Base-by-base conservation (phyloP, 140 eudicot genomes). In the Flaveria floridana region DNA sequence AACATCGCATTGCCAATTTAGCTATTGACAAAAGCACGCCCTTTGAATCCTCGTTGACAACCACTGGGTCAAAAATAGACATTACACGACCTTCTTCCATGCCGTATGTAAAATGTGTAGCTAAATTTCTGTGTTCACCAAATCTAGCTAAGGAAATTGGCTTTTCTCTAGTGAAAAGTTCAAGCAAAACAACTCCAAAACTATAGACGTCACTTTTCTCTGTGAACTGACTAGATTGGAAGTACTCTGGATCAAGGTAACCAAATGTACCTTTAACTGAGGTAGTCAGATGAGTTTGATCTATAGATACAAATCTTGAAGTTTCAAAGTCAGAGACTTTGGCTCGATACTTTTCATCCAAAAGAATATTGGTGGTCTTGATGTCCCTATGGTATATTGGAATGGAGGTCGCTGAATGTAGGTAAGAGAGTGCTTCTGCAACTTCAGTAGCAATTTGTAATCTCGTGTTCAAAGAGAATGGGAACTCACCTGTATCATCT, bases 201-300 rank as follows among this genome's bases (percentile, higher is more conserved):
- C 67, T 61, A 16, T 61, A 61, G 1, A 61, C 67, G 14, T 61
- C 67, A 61, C 67, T 61, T 61, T 65, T 65, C 14, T 65, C 70
- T 0, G 70, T 65, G 51, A 65, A 65, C n/a, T 65, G 70, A 4
- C 70, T 65, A 0, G 70, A 65, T 65, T 37, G 70, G 11, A 34
- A 65, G 25, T 65, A 65, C 70, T 65, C 51, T 37, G 70, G 70
- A 65, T 65, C 70, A 37, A 65, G 21, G 70, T 65, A 65, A 65
- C 51, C 70, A 37, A 65, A 65, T 37, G 70, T 65, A 7, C 70
- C 70, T 37, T 65, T 65, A 48, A 65, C 70, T 65, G 37, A 65
- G 23, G 70, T 65, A 34, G 50, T 65, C 37, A 65, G 7, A 25
- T 65, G 70, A 34, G 70, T 65, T 37, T 61, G 67, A 61, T 61